A percentile compares a stretch with the other conserved stretches of the same genome.
Evolutionary conservation across 768 basidiomycete species (phyloP).

Genomic region (Lyophyllum semitale): DNA sequence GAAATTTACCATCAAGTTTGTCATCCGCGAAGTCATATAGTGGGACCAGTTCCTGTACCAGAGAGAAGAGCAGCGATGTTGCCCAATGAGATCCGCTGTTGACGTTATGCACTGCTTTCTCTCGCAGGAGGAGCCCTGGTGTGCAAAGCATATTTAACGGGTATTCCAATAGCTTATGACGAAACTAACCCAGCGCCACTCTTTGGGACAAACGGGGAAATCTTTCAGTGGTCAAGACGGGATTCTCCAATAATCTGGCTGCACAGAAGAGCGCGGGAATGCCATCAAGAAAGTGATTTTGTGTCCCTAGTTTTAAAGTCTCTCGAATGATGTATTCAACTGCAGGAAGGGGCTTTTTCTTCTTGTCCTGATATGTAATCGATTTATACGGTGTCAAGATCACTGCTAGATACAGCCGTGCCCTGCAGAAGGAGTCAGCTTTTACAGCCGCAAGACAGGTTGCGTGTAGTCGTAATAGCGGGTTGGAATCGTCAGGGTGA

Average conservation of each 20-base stretch:
- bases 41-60: conserved; percentile 69
- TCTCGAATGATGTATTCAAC: conserved; percentile 78
- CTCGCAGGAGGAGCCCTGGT: conserved; percentile 67
- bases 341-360: conserved; percentile 59
- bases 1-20: conserved; percentile 43
- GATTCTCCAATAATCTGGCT: conserved; percentile 41
- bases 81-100: conserved; percentile 69
- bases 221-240: conserved; percentile 32
- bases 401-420: conserved; percentile 79
- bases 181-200: conserved; percentile 57
- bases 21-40: conserved; percentile 46
- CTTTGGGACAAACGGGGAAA: conserved; percentile 48
- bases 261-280: conserved; percentile 68
- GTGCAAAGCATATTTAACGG: neutral
- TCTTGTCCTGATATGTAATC: conserved; percentile 61
- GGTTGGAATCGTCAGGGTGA: conserved; percentile 24
- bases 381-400: conserved; percentile 71
- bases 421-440: conserved; percentile 38
- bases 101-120: conserved; percentile 65
- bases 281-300: conserved; percentile 77
- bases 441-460: conserved; percentile 40
- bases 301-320: conserved; percentile 79
- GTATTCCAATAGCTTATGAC: neutral
- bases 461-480: conserved; percentile 48
- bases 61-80: conserved; percentile 70